Percentiles rank a stretch among this genome's conserved stretches.
phyloP scores from a whole-genome alignment of 2,329 filamentous ascomycete species.

The Apiospora saccharicola region DNA sequence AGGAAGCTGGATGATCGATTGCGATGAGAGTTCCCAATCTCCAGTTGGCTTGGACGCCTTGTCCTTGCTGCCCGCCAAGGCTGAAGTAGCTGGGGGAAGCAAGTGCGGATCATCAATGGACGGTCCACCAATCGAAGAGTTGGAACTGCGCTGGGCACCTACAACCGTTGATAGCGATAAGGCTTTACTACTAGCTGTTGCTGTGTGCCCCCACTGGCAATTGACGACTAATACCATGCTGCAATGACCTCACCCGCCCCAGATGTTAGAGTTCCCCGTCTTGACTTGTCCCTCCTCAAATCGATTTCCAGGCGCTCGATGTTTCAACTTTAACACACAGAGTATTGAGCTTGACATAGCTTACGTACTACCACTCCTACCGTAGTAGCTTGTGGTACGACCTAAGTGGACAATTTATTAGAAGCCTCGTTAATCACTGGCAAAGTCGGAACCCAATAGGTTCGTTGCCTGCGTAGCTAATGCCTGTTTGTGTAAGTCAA shows the following conservation, averaged over 20 bases:
- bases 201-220: background rate
- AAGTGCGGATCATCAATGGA: background rate
- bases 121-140: background rate
- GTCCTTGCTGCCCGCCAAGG: conserved; percentile 22
- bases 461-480: background rate
- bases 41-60: conserved; percentile 9
- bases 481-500: background rate
- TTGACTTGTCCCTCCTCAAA: background rate
- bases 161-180: background rate
- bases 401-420: too few species aligned
- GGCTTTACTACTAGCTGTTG: too few species aligned
- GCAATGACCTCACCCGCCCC: conserved; percentile 9
- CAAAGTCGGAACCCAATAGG: background rate
- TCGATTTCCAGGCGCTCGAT: background rate
- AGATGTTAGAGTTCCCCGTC: background rate
- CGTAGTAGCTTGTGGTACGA: background rate
- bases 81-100: background rate
- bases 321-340: background rate
- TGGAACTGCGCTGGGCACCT: background rate
- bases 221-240: background rate
- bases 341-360: background rate
- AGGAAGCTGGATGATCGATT: background rate
- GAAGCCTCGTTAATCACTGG: background rate
- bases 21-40: background rate
- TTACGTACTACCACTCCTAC: background rate